phyloP scores from a whole-genome alignment of 176 grass and related monocot genomes.

The Aegilops longissima region DNA sequence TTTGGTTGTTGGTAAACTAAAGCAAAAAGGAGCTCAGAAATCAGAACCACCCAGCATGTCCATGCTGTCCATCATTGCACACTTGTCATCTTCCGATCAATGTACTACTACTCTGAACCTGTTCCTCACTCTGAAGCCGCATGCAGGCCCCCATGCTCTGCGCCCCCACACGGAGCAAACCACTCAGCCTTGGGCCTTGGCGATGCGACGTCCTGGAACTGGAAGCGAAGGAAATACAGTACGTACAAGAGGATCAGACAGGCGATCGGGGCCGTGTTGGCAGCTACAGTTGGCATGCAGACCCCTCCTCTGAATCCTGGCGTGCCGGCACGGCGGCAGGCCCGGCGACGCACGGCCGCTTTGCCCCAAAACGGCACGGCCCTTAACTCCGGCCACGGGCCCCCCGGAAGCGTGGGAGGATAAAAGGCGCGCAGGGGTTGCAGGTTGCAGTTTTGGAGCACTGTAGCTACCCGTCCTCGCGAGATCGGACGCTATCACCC shows the following conservation, averaged over 20 bases:
- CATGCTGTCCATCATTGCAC: not conserved
- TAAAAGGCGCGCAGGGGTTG: not conserved
- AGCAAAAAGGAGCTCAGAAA: too few species aligned
- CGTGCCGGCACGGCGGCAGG: constrained; percentile 9
- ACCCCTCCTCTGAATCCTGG: not conserved
- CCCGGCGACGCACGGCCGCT: not conserved
- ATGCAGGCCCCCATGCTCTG: not conserved
- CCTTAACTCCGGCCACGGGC: not conserved
- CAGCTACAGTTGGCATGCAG: constrained; percentile 25
- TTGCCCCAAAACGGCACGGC: constrained; percentile 3
- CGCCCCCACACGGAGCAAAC: too few species aligned
- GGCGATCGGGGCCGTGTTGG: constrained; percentile 11
- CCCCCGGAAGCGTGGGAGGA: constrained; percentile 7
- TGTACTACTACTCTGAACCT: not conserved
- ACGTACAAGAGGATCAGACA: constrained; percentile 26
- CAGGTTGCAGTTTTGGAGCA: constrained; percentile 43
- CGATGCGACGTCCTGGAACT: not conserved
- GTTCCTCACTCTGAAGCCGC: not conserved
- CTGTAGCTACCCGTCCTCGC: constrained; percentile 40
- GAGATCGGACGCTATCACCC: not conserved
- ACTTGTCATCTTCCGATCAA: constrained; percentile 10
- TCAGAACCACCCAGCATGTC: too few species aligned
- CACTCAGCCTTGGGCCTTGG: too few species aligned
- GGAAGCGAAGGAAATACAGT: not conserved
- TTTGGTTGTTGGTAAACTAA: too few species aligned